These are phyloP conservation scores for Linnemannia exigua DNA, from an alignment of 192 early-diverging fungal species.

Conservation along the genomic window DNA sequence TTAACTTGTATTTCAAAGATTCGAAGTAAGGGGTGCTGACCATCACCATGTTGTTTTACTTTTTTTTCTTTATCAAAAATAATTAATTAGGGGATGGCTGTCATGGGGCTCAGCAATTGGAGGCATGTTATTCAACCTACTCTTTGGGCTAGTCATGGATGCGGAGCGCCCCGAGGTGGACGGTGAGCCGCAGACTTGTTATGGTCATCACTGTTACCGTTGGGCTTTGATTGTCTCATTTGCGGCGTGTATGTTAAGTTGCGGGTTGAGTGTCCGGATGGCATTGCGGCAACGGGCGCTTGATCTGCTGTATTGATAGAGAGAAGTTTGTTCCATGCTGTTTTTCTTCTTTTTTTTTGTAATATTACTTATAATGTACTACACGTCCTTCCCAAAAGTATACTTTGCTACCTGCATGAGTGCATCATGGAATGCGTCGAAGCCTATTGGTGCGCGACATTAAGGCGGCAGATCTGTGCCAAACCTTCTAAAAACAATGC, in stretches of 20 bases:
- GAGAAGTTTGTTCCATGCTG: no score
- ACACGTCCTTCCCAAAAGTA: no score
- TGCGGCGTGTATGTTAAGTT: conserved; percentile 26
- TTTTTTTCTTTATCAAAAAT: background rate
- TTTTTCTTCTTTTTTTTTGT: no score
- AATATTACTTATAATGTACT: no score
- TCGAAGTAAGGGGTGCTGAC: no score
- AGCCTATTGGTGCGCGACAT: no score
- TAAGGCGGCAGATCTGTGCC: no score
- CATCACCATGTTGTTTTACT: background rate
- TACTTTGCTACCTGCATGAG: no score
- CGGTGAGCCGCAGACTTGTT: conserved; percentile 18
- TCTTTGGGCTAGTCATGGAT: conserved; percentile 53
- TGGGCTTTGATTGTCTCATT: conserved; percentile 36
- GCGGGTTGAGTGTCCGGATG: conserved; percentile 16
- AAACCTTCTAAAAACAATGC: no score
- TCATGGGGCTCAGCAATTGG: conserved; percentile 52
- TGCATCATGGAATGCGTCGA: no score
- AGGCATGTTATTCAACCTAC: conserved; percentile 47
- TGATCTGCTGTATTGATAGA: background rate
- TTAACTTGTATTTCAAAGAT: background rate
- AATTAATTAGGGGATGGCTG: conserved; percentile 38
- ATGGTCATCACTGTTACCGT: conserved; percentile 40
- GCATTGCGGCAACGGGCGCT: conserved; percentile 7
- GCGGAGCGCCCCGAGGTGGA: conserved; percentile 17